Evolutionary conservation across 345 rosid species (phyloP), one percentile per base, ranked within the genome.

Genomic region (Euphorbia pulcherrima): DNA sequence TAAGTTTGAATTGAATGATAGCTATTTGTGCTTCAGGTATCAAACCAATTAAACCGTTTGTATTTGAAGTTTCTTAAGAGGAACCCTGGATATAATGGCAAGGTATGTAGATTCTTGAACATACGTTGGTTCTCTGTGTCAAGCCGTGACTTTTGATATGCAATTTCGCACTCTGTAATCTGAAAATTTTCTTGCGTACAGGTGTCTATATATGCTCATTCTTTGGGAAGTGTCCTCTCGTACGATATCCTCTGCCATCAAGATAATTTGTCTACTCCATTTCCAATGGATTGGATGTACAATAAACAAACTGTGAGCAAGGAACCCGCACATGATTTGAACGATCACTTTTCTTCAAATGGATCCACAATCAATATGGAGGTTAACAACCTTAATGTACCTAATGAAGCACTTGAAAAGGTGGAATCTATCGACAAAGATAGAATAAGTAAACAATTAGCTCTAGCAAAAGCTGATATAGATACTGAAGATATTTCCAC

Each of bases 221-320:
- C 99, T 72, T 80, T 91, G 87, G 97, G 99, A 80, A 91, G 97
- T 73, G 97, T 94, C 74, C 90, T 91, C 69, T 94, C 97, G 4
- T 94, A 91, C 75, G 99, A 91, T 80, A 94, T 94, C 72, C 92
- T 94, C 65, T 94, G 97, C 80, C 97, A 94, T 83, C 99, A 94
- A 74, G 92, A 91, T 58, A 87, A 77, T 70, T 79, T 91, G 68
- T 87, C 87, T 41, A 88, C 93, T 47, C 89, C 92, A 60, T 89
- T 88, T 81, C 96, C 96, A 64, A 81, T 94, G 96, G 89, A 86
- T 48, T 74, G 72, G 79, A 68, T 83, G 78, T 89, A 83, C 78
- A 87, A 83, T 71, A 81, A 86, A 55, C 78, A 74, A 41, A 59
- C 80, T 33, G 70, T 61, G 41, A 77, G 61, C 74, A 81, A 79